phyloP scores from a whole-genome alignment of 768 basidiomycete genomes.

The Peribolospora baueri region DNA sequence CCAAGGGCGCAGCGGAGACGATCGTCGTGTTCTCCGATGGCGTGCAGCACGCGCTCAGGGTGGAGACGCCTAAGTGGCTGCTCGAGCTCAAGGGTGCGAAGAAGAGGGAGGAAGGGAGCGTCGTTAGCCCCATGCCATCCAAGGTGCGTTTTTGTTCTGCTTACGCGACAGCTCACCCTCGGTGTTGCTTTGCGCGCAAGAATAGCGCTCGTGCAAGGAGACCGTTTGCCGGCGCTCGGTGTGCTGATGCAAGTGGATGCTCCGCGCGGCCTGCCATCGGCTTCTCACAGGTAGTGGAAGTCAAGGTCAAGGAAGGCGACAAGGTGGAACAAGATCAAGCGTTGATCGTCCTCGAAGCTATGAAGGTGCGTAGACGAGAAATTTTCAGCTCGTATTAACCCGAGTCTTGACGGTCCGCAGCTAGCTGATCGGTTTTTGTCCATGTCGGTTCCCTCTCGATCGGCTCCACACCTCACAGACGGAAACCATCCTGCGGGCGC shows the following conservation, averaged over 20 bases:
- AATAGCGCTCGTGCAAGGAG: too few species aligned
- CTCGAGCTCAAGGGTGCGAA: too few species aligned
- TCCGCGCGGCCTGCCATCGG: too few species aligned
- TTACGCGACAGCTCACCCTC: fast-evolving
- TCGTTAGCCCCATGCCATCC: conserved; percentile 53
- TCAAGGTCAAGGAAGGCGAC: conserved; percentile 52
- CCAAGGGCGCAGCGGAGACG: too few species aligned
- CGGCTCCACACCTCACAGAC: background rate
- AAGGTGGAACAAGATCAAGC: conserved; percentile 55
- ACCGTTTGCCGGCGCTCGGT: too few species aligned
- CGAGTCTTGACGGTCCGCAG: background rate
- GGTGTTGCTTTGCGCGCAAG: too few species aligned
- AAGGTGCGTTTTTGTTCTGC: conserved; percentile 8
- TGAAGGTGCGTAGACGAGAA: conserved; percentile 32
- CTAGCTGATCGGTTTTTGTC: background rate
- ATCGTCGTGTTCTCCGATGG: too few species aligned
- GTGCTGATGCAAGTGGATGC: too few species aligned
- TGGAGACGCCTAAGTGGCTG: too few species aligned
- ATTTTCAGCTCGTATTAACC: background rate
- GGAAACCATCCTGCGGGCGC: conserved; percentile 60
- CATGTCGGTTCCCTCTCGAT: too few species aligned
- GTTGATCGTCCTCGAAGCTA: conserved; percentile 69
- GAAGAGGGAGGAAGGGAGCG: background rate
- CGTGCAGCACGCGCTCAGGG: too few species aligned
- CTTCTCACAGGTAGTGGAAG: conserved; percentile 44